Base-by-base conservation (phyloP, 345 rosid genomes). In the Rhodamnia argentea region DNA sequence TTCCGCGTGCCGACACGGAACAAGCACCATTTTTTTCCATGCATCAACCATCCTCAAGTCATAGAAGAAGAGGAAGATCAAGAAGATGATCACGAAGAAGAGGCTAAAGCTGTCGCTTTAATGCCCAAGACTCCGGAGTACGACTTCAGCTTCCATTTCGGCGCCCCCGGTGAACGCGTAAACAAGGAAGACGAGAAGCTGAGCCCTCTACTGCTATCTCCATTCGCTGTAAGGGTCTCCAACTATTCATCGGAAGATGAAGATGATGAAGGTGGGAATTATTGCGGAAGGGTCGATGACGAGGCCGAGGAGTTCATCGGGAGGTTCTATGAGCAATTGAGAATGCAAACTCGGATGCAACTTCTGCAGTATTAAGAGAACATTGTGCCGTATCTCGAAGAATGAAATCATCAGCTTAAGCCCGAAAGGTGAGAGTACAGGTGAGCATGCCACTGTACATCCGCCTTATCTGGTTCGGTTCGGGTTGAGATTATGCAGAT, bases 231-330 rank as follows among this genome's bases (percentile, higher is more conserved):
- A 3, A 88, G 94, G 88, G 86, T 89, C 50, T 92, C 92, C 10
- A 56, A 91, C 83, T 93, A 87, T 70, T 93, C 94, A 22, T 91
- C 94, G 12, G 89, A 85, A 14, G 93, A 91, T 56, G 93, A 90
- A 37, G 91, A 52, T 23, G 88, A 84, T 13, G 84, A 50, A 40
- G 85, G 70, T 7, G 90, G 84, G n/a, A 85, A 83, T 4, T 29
- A 76, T 14, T 15, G 52, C 40, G 84, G 84, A 29, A 85, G 85
- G 6, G 92, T 92, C 13, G 93, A 93, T 74, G 89, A 89, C 86
- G 93, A 89, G 82, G 95, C 94, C 11, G 95, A 93, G 90, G 95
- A 93, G 52, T 93, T 93, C 88, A 93, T 93, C 29, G 82, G 86
- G 83, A 92, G 90, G 87, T 93, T 93, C 53, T 91, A 90, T 40